Base-by-base conservation (phyloP, 805 yeast genomes). In the Yarrowia divulgata region DNA sequence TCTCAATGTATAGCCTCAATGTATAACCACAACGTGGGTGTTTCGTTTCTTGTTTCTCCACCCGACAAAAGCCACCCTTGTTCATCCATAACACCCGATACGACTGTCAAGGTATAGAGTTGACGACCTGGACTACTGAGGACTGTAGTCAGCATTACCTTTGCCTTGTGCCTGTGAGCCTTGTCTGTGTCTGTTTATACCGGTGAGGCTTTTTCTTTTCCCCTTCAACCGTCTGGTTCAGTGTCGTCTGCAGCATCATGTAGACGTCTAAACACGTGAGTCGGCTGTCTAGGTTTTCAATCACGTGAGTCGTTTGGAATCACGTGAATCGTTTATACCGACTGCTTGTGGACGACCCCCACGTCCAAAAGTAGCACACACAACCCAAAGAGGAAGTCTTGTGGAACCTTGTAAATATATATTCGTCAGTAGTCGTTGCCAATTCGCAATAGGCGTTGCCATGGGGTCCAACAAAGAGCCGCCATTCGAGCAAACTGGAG, bases 81-180 rank as follows among this genome's bases (percentile, higher is more conserved):
- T 40, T n/a, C 45, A 40, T 40, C 14, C 45, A 40, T 40, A 14
- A 40, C 45, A 40, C 29, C 4, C n/a, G 35, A 3, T 19, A 10
- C 23, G 7, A 49, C 54, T 23, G 54, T 32, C 39, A 32, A 32
- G 37, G 37, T n/a, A 32, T 49, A 49, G 35, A 48, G 52, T 48
- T 48, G 9, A 45, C 18, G 23, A 9, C 29, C 29, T 13, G 48
- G 48, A 18, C 48, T 45, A 45, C 29, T 23, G 29, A 23, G 29
- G 29, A 45, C 10, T 12, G 34, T 8, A 19, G 34, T 8, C 34
- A n/a, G 48, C 29, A 23, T 46, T 23, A 46, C 50, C 46, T 42
- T 42, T 40, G 14, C 29, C 29, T 23, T n/a, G n/a, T n/a, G n/a
- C n/a, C n/a, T n/a, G n/a, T n/a, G n/a, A n/a, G n/a, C n/a, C n/a